These are phyloP conservation scores for Cutaneotrichosporon cyanovorans DNA, from an alignment of 1,284 basidiomycete genomes.

Conservation along the genomic window DNA sequence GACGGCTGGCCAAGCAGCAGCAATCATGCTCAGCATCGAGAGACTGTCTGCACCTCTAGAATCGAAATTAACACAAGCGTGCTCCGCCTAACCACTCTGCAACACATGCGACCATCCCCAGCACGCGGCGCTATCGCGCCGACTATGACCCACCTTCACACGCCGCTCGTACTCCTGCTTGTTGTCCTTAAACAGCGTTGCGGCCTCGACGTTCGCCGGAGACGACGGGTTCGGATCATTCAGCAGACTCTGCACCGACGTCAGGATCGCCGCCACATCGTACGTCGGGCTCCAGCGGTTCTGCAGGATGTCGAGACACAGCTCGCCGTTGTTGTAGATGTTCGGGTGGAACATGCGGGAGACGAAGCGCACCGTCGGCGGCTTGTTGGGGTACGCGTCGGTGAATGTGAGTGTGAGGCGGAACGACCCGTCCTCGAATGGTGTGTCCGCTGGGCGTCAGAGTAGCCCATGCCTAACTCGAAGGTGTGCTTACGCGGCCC, in stretches of 20 bases:
- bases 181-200: conserved; percentile 90
- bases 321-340: conserved; percentile 95
- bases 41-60: no score
- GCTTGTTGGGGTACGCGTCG: conserved; percentile 97
- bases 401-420: conserved; percentile 91
- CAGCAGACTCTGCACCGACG: conserved; percentile 86
- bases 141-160: conserved; percentile 69
- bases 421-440: conserved; percentile 98
- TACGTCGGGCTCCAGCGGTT: conserved; percentile 98
- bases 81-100: no score
- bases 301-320: conserved; percentile 95
- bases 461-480: no score
- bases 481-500: conserved; percentile 66
- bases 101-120: no score
- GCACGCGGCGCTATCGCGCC: no score
- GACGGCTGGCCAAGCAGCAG: no score
- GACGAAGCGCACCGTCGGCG: conserved; percentile 92
- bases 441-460: conserved; percentile 80
- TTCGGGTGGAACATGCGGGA: conserved; percentile 99
- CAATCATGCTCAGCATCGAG: no score
- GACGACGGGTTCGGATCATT: conserved; percentile 95
- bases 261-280: conserved; percentile 95
- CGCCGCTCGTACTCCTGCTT: conserved; percentile 95
- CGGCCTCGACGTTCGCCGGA: conserved; percentile 96
- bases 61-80: no score